A percentile compares a stretch with the other conserved stretches of the same genome.
These are phyloP conservation scores for Colletotrichum lupini DNA, from an alignment of 2,329 filamentous ascomycete species.

Conservation along the genomic window DNA sequence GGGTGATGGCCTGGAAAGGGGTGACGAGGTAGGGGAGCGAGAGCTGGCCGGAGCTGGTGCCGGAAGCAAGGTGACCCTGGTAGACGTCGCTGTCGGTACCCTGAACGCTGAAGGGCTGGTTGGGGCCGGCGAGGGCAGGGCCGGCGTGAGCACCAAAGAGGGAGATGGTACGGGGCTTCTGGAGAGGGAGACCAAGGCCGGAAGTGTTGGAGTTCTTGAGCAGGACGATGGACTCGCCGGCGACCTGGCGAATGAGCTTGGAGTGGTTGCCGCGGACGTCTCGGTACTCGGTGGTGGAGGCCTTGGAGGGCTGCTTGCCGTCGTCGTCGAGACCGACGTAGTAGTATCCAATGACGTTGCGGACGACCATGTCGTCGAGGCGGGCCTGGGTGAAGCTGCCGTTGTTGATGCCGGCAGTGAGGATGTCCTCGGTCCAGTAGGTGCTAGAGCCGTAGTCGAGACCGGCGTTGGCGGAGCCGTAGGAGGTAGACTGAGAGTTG, in stretches of 20 bases:
- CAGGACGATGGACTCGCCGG: slow-evolving; percentile 72
- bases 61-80: slow-evolving; percentile 22
- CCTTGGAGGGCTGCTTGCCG: slow-evolving; percentile 66
- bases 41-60: slow-evolving; percentile 24
- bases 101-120: slow-evolving; percentile 22
- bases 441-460: slow-evolving; percentile 66
- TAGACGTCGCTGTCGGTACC: slow-evolving; percentile 24
- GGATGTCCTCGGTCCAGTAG: slow-evolving; percentile 57
- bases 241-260: slow-evolving; percentile 26
- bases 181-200: slow-evolving; percentile 65
- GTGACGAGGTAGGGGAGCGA: slow-evolving; percentile 25
- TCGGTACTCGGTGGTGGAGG: slow-evolving; percentile 59
- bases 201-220: slow-evolving; percentile 74
- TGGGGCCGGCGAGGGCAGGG: slow-evolving; percentile 10
- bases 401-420: slow-evolving; percentile 63
- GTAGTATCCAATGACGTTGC: slow-evolving; percentile 67
- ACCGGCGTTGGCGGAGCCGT: slow-evolving; percentile 59
- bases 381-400: slow-evolving; percentile 66
- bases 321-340: slow-evolving; percentile 63
- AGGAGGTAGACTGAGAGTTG: slow-evolving; percentile 65
- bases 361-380: slow-evolving; percentile 68
- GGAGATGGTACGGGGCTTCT: slow-evolving; percentile 47
- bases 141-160: slow-evolving; percentile 25
- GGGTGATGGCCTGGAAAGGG: slow-evolving; percentile 27
- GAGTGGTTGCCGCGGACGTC: slow-evolving; percentile 30